These are phyloP conservation scores for Penicillium malachiteum DNA, from an alignment of 495 filamentous ascomycete species.

Conservation along the genomic window DNA sequence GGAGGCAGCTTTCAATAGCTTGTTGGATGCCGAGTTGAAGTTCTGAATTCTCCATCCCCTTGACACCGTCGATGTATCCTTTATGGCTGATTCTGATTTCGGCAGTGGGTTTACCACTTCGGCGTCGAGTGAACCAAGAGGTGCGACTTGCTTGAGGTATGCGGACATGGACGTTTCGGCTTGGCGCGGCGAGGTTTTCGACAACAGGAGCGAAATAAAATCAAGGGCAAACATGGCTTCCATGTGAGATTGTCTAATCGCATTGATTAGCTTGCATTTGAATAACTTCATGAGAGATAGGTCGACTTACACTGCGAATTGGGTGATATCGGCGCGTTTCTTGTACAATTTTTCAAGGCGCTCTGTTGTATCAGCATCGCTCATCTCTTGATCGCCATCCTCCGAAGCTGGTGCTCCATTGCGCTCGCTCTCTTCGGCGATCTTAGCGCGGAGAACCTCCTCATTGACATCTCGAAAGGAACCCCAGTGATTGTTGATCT, in stretches of 20 bases:
- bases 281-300: not conserved
- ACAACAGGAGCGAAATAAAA: constrained; percentile 79
- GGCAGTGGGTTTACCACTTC: constrained; percentile 63
- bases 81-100: constrained; percentile 47
- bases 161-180: constrained; percentile 68
- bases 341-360: constrained; percentile 44
- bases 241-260: constrained; percentile 58
- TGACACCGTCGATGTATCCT: constrained; percentile 57
- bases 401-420: constrained; percentile 39
- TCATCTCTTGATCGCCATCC: constrained; percentile 27
- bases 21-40: constrained; percentile 70
- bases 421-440: constrained; percentile 48
- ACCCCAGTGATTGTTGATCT: constrained; percentile 72
- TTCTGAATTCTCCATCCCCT: constrained; percentile 80
- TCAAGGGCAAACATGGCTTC: constrained; percentile 71
- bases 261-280: not conserved
- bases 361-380: constrained; percentile 39
- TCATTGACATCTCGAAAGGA: constrained; percentile 70
- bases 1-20: constrained; percentile 67
- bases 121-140: constrained; percentile 72
- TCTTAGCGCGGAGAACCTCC: constrained; percentile 58
- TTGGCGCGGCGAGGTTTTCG: constrained; percentile 68
- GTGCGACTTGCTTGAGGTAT: constrained; percentile 64
- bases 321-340: constrained; percentile 42
- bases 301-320: constrained; percentile 42